These are phyloP conservation scores for Leersia perrieri DNA, from an alignment of 176 grass and related monocot genomes.

Conservation along the genomic window DNA sequence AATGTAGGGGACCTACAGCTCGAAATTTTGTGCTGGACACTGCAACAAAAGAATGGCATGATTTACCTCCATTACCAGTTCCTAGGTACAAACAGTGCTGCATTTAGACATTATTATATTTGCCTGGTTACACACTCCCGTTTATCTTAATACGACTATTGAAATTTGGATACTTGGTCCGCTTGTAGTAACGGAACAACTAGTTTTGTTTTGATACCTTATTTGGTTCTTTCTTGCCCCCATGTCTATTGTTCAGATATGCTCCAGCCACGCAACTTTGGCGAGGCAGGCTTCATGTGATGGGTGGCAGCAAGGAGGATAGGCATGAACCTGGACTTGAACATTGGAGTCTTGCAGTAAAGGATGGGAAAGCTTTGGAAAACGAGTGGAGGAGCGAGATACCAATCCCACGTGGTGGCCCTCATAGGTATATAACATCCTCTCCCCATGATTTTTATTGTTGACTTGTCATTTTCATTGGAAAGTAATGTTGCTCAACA, in stretches of 20 bases:
- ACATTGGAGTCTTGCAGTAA: conserved; percentile 91
- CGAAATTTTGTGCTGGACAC: conserved; percentile 91
- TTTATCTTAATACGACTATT: neutral
- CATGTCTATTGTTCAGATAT: conserved; percentile 58
- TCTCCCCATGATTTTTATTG: conserved; percentile 13
- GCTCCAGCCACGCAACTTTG: conserved; percentile 98
- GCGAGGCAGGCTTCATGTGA: conserved; percentile 93
- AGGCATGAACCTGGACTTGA: conserved; percentile 84
- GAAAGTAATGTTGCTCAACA: conserved; percentile 12
- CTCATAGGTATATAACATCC: conserved; percentile 68
- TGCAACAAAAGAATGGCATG: conserved; percentile 75
- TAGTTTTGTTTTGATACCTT: neutral
- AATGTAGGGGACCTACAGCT: conserved; percentile 94
- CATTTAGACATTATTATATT: neutral
- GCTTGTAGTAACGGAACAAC: neutral
- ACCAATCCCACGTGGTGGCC: conserved; percentile 88
- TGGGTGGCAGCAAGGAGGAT: conserved; percentile 99
- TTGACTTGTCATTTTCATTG: neutral
- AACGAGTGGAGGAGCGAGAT: conserved; percentile 77
- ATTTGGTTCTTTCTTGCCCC: neutral
- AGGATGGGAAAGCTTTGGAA: conserved; percentile 88
- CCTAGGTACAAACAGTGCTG: conserved; percentile 61
- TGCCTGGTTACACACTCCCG: neutral
- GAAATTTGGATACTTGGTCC: conserved; percentile 10
- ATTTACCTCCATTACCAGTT: conserved; percentile 78